Conservation (phyloP, 768 basidiomycete species). For the Pulveroboletus sp. region DNA sequence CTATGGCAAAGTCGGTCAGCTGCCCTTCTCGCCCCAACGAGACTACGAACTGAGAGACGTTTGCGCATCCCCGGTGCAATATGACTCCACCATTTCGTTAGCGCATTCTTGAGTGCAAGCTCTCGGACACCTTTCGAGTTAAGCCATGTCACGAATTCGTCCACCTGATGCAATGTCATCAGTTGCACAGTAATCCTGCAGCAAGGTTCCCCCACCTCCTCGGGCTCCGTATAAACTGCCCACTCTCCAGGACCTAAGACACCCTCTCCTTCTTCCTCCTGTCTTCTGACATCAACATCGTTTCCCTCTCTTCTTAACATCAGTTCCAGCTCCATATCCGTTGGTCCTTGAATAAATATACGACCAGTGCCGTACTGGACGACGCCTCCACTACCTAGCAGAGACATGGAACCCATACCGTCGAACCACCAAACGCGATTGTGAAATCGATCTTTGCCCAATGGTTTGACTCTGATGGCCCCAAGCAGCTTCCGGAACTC, state of each 20-base stretch:
- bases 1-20: constrained; percentile 33
- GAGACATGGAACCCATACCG: constrained; percentile 80
- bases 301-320: constrained; percentile 52
- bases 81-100: constrained; percentile 83
- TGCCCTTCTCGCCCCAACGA: not conserved
- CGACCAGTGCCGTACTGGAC: constrained; percentile 85
- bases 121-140: constrained; percentile 91
- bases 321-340: constrained; percentile 73
- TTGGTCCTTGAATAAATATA: constrained; percentile 90
- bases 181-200: not conserved
- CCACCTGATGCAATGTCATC: constrained; percentile 48
- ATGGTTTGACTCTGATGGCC: constrained; percentile 77
- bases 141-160: constrained; percentile 82
- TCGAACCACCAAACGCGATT: constrained; percentile 99
- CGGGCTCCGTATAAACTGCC: constrained; percentile 84
- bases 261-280: constrained; percentile 79
- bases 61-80: constrained; percentile 75
- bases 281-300: constrained; percentile 52
- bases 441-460: constrained; percentile 91
- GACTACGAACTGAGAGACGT: constrained; percentile 59
- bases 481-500: constrained; percentile 91
- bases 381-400: constrained; percentile 73
- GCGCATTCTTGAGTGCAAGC: constrained; percentile 64
- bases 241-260: constrained; percentile 75
- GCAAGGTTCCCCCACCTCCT: constrained; percentile 56